Base-by-base conservation (phyloP, 768 basidiomycete species). In the Trametes gibbosa region DNA sequence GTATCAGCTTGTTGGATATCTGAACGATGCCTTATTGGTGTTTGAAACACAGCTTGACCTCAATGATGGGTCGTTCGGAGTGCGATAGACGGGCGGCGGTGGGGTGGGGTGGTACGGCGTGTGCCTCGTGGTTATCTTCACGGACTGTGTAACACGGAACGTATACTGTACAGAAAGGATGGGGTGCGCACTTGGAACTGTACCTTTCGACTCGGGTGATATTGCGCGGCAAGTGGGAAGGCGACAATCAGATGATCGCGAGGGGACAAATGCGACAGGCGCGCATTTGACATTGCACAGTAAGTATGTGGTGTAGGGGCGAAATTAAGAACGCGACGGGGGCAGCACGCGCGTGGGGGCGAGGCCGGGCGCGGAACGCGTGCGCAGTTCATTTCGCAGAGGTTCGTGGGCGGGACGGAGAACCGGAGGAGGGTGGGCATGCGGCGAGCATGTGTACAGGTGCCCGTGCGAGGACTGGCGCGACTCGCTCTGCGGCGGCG, bases 1-100 rank as follows among this genome's bases (percentile, higher is more conserved):
- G 81, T 58, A 46, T 42, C 6, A 16, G 55, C 32, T 37, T 54
- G 52, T 50, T 63, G 65, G 65, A 70, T 48, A 67, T 70, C 23
- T 56, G 70, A 10, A 32, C 29, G 25, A 32, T 50, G 24, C 13
- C 39, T 19, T 17, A 49, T 23, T 1, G 19, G n/a, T 41, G 17
- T 48, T 23, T 50, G 56, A 6, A 27, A 8, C 50, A 23, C 50
- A 66, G 66, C 54, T 70, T 24, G 68, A 69, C 58, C 58, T 70
- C n/a, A 63, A 47, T 35, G 65, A 67, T 46, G 68, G 66, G 27
- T 66, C 66, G 25, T 68, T 70, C 53, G 51, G 51, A 5, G 24
- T 47, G 41, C 56, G 63, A 53, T 59, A 57, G 49, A 49, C 40
- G 59, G 24, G 13, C 4, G 21, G 37, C 17, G 35, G 39, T 16